A percentile compares a stretch with the other conserved stretches of the same genome.
phyloP scores from a whole-genome alignment of 345 rosid genomes.

The Linum lewisii region DNA sequence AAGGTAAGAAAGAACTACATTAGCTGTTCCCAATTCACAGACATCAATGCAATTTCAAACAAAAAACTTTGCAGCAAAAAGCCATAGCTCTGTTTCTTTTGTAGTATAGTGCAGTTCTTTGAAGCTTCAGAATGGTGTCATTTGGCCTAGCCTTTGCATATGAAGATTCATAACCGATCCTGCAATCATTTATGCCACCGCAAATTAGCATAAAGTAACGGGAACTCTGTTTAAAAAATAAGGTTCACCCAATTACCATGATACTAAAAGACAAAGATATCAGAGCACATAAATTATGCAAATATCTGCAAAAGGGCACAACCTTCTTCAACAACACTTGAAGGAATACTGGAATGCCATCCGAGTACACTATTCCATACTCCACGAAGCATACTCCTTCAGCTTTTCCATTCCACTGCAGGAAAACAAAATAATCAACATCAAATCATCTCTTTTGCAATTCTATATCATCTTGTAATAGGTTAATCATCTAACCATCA shows the following conservation, averaged over 20 bases:
- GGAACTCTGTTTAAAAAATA: not conserved
- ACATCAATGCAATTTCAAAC: too few species aligned
- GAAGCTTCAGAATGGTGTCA: too few species aligned
- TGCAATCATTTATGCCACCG: constrained; percentile 20
- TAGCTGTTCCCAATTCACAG: too few species aligned
- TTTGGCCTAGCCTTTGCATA: constrained; percentile 73
- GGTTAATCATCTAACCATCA: too few species aligned
- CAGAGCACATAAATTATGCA: not conserved
- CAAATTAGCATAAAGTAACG: not conserved
- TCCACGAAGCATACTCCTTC: not conserved
- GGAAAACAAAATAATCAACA: not conserved
- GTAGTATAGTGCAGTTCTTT: constrained; percentile 85
- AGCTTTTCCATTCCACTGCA: not conserved
- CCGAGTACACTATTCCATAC: not conserved
- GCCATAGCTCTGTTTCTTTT: constrained; percentile 70
- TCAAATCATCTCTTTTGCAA: not conserved
- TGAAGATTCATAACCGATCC: constrained; percentile 94
- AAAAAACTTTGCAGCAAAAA: not conserved
- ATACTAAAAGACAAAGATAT: not conserved
- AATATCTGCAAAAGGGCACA: too few species aligned
- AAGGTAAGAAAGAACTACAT: too few species aligned
- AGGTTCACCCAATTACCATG: not conserved
- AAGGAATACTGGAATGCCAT: too few species aligned
- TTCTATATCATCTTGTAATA: not conserved
- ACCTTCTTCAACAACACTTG: too few species aligned